Base-by-base conservation (phyloP, 345 rosid genomes). In the Citrus trifoliata region DNA sequence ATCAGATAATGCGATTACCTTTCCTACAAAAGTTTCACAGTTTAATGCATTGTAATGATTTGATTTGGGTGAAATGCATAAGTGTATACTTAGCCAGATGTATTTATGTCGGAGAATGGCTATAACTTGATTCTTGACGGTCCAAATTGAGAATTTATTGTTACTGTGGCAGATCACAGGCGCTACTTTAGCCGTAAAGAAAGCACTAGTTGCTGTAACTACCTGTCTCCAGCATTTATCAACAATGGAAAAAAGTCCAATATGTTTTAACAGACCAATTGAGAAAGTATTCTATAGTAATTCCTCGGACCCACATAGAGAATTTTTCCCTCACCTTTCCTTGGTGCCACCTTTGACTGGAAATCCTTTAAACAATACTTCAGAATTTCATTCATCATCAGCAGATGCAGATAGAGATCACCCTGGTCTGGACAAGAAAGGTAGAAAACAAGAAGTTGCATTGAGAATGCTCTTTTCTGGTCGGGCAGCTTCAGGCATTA, bases 161-260 rank as follows among this genome's bases (percentile, higher is more conserved):
- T 48, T 73, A 16, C 38, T 18, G 24, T 77, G 68, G 74, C 83
- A 92, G 94, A 86, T 92, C 74, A 86, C 90, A 4, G 94, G 94
- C 32, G 73, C 70, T 22, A 77, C 78, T 10, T 86, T 89, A 79
- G 87, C 91, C 56, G 93, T 88, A 64, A 90, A 89, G 89, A 92
- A 88, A 79, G 97, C 93, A n/a, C 35, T 92, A 14, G 74, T 89
- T 62, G 87, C 80, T 66, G 90, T 92, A 62, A 87, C 93, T 6
- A 42, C 55, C 21, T 76, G 77, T 75, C 88, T 92, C 78, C 91
- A 87, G 65, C 75, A 67, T 51, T 80, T 62, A 70, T 85, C 87
- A 38, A 85, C 90, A 1, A 35, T 67, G 21, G 77, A 81, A n/a
- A 84, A 63, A 40, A 75, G 71, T 53, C 70, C 46, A 35, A 35